Evolutionary conservation across 768 basidiomycete genomes (phyloP).

Genomic region (Pleurotus giganteus): DNA sequence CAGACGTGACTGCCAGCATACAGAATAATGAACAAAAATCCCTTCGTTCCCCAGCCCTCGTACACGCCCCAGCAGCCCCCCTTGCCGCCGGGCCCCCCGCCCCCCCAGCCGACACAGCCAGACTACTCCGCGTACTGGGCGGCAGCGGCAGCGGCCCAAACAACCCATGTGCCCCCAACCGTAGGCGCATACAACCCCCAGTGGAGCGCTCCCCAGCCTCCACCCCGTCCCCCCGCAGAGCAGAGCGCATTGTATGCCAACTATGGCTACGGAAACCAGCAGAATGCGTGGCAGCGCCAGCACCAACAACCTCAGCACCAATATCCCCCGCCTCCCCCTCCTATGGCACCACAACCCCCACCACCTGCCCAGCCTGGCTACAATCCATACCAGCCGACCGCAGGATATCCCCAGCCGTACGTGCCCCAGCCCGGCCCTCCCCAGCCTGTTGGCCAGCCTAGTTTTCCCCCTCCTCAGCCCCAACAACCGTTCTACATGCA

Average conservation of each 20-base stretch:
- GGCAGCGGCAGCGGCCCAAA: slow-evolving; percentile 46
- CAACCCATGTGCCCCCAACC: slow-evolving; percentile 49
- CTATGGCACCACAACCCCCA: slow-evolving; percentile 51
- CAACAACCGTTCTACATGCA: slow-evolving; percentile 44
- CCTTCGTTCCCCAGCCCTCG: slow-evolving; percentile 67
- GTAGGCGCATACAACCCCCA: slow-evolving; percentile 59
- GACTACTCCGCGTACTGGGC: slow-evolving; percentile 83
- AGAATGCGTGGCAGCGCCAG: slow-evolving; percentile 63
- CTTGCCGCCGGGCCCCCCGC: slow-evolving; percentile 77
- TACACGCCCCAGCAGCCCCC: slow-evolving; percentile 75
- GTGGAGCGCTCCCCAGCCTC: slow-evolving; percentile 63
- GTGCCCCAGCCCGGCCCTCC: slow-evolving; percentile 57
- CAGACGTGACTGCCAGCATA: slow-evolving; percentile 14
- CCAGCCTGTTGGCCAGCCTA: slow-evolving; percentile 50
- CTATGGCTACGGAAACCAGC: slow-evolving; percentile 83
- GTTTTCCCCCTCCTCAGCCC: slow-evolving; percentile 45
- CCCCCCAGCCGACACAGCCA: slow-evolving; percentile 61
- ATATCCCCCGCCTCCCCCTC: slow-evolving; percentile 49
- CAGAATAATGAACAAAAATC: slow-evolving; percentile 75
- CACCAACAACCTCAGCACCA: slow-evolving; percentile 51
- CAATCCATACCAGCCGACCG: slow-evolving; percentile 73
- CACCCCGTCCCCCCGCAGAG: slow-evolving; percentile 62
- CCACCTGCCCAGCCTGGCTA: slow-evolving; percentile 62
- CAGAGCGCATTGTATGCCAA: slow-evolving; percentile 88
- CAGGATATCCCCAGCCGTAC: slow-evolving; percentile 65